phyloP scores from a whole-genome alignment of 2,329 filamentous ascomycete genomes.

The Sporothrix schenckii region DNA sequence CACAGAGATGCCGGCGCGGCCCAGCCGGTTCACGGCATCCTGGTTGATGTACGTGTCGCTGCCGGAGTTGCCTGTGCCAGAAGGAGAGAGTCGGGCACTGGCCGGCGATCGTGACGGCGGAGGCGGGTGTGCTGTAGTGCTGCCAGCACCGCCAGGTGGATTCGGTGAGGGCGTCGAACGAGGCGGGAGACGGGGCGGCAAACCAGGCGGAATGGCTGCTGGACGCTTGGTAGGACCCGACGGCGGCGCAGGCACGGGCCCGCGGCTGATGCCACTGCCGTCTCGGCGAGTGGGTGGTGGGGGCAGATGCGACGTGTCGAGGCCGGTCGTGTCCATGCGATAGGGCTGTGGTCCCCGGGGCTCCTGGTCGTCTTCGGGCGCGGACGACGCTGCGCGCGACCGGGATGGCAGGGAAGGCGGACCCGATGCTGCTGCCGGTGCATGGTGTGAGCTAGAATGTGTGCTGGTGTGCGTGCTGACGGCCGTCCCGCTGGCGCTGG shows the following conservation, averaged over 20 bases:
- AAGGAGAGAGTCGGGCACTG: conserved; percentile 5
- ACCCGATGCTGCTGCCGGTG: conserved; percentile 21
- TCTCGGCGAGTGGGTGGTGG: conserved; percentile 65
- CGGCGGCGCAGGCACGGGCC: conserved; percentile 38
- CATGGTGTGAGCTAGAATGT: conserved; percentile 9
- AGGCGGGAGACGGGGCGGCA: conserved; percentile 37
- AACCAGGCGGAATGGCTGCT: conserved; percentile 29
- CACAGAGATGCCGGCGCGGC: conserved; percentile 75
- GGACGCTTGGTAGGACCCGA: conserved; percentile 33
- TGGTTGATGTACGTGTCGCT: conserved; percentile 49
- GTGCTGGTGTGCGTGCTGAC: conserved; percentile 39
- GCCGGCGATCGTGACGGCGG: conserved; percentile 28
- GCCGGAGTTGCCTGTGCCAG: background rate
- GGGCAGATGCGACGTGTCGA: conserved; percentile 69
- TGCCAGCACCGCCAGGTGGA: background rate
- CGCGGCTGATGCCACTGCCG: conserved; percentile 45
- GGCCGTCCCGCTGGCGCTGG: conserved; percentile 34
- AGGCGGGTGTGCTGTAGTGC: conserved; percentile 37
- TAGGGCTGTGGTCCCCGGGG: conserved; percentile 65
- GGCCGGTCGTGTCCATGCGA: conserved; percentile 68
- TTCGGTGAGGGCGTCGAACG: conserved; percentile 29
- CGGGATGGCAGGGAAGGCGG: conserved; percentile 27
- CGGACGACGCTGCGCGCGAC: conserved; percentile 20
- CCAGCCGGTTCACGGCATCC: conserved; percentile 66
- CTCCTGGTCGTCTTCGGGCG: conserved; percentile 42